Conservation (phyloP, 352 stramenopile genomes). For the Phytophthora rubi region DNA sequence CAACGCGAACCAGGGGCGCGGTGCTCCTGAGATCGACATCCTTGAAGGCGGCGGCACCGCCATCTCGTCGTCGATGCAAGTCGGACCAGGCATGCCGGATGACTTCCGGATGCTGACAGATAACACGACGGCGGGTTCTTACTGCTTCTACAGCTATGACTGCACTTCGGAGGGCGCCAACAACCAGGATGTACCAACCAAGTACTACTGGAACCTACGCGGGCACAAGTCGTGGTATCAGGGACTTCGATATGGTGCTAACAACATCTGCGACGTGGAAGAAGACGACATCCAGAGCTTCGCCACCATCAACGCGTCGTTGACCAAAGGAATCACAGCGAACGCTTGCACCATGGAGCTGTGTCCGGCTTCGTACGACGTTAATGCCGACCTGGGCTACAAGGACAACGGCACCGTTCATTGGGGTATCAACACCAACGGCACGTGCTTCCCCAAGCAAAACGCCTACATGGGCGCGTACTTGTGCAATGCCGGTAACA, state of each 20-base stretch:
- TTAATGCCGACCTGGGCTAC: conserved; percentile 49
- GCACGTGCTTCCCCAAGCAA: conserved; percentile 53
- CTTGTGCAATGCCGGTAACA: conserved; percentile 55
- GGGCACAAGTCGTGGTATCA: conserved; percentile 80
- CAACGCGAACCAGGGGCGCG: conserved; percentile 88
- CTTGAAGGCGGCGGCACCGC: conserved; percentile 87
- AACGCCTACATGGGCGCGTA: conserved; percentile 59
- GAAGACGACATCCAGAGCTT: conserved; percentile 42
- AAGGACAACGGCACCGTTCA: conserved; percentile 44
- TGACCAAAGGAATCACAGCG: conserved; percentile 54
- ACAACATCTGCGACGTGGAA: conserved; percentile 35
- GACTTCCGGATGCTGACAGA: conserved; percentile 53
- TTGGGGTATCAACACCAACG: conserved; percentile 57
- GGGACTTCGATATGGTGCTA: conserved; percentile 61
- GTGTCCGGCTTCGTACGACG: conserved; percentile 72
- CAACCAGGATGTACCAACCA: conserved; percentile 48
- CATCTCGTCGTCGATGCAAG: conserved; percentile 92
- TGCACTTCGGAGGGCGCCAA: conserved; percentile 58
- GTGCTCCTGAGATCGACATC: conserved; percentile 96
- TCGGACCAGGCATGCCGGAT: conserved; percentile 72
- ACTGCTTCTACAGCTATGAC: conserved; percentile 53
- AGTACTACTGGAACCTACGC: conserved; percentile 50
- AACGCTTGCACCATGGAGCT: conserved; percentile 55
- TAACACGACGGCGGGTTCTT: conserved; percentile 20
- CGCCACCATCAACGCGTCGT: conserved; percentile 42